phyloP scores from a whole-genome alignment of 257 asterid species.

The Penstemon barbatus region DNA sequence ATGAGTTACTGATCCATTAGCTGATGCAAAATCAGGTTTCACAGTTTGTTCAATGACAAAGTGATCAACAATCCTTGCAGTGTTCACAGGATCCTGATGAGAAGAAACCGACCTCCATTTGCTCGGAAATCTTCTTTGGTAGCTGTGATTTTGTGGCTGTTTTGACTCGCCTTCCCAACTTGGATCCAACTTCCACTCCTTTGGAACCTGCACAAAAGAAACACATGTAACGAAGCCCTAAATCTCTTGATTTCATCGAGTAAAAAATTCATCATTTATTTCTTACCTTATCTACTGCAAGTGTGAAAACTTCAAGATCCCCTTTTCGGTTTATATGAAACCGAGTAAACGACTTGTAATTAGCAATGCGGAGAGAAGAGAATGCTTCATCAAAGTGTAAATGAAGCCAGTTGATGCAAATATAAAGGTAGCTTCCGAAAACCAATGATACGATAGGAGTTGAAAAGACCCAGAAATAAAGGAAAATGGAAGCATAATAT shows the following conservation, averaged over 20 bases:
- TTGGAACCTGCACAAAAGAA: constrained; percentile 65
- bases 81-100: constrained; percentile 76
- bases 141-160: constrained; percentile 54
- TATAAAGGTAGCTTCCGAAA: constrained; percentile 92
- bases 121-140: constrained; percentile 77
- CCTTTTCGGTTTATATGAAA: constrained; percentile 72
- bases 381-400: constrained; percentile 97
- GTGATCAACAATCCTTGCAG: constrained; percentile 75
- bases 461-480: constrained; percentile 95
- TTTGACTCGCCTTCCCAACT: constrained; percentile 77
- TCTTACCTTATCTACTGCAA: constrained; percentile 93
- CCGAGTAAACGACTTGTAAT: constrained; percentile 93
- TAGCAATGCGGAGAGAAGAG: constrained; percentile 95
- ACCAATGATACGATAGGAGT: constrained; percentile 93
- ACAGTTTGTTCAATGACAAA: constrained; percentile 60
- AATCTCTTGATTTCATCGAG: no score
- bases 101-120: constrained; percentile 71
- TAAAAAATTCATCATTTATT: background rate
- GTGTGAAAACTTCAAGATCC: constrained; percentile 90
- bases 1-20: constrained; percentile 52
- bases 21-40: constrained; percentile 36
- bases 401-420: constrained; percentile 98
- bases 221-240: background rate
- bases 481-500: constrained; percentile 94
- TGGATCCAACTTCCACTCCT: constrained; percentile 94